phyloP scores from a whole-genome alignment of 208 protist species.

The Borovskyia barvae region DNA sequence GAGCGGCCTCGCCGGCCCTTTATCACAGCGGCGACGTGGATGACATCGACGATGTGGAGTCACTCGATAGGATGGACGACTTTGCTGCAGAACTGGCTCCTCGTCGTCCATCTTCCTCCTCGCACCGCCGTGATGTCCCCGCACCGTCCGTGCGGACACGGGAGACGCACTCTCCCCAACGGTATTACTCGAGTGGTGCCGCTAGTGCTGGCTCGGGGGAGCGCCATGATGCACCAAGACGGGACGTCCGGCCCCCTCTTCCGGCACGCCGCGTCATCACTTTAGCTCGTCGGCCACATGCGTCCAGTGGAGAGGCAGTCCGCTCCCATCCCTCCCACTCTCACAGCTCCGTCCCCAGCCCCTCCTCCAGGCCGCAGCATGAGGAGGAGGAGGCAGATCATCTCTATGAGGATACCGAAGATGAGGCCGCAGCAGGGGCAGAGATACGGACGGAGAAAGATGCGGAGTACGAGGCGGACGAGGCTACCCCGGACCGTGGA shows the following conservation, averaged over 20 bases:
- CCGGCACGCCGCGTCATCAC: constrained; percentile 19
- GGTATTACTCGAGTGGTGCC: not conserved
- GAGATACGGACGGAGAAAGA: not conserved
- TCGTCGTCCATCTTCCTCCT: not conserved
- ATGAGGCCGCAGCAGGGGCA: not conserved
- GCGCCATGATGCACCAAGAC: not conserved
- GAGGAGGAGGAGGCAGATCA: constrained; percentile 1
- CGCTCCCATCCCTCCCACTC: not conserved
- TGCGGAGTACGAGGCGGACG: not conserved
- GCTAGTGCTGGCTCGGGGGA: not conserved
- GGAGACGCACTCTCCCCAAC: not conserved
- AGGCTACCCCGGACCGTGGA: not conserved
- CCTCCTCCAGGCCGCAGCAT: not conserved
- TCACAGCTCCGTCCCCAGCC: not conserved
- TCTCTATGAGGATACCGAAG: not conserved
- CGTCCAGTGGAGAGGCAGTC: too few relatives aligned
- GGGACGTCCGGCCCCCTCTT: not conserved
- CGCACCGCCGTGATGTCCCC: not conserved
- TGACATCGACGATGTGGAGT: not conserved
- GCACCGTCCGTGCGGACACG: constrained; percentile 4
- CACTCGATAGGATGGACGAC: constrained; percentile 17
- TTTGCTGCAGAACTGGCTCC: not conserved
- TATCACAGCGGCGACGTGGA: constrained; percentile 18
- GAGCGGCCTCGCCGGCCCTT: not conserved
- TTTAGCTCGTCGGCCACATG: constrained; percentile 9